phyloP scores from a whole-genome alignment of 2,329 filamentous ascomycete species.

The Pseudogymnoascus sp. region DNA sequence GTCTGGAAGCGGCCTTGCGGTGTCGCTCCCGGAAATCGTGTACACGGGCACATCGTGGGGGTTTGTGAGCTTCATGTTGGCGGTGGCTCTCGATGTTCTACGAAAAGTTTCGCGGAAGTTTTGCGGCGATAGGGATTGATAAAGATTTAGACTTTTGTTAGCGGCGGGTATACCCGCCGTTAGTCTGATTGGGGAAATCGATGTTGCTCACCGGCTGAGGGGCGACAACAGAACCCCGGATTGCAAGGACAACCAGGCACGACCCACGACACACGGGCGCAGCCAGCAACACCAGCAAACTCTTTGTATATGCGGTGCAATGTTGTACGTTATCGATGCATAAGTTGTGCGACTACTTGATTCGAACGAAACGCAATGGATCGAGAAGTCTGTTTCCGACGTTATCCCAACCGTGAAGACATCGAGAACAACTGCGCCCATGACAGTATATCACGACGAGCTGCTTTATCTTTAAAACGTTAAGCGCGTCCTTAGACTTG shows the following conservation, averaged over 20 bases:
- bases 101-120: constrained; percentile 10
- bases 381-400: background rate
- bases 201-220: background rate
- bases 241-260: constrained; percentile 9
- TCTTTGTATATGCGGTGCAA: background rate
- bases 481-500: background rate
- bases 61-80: constrained; percentile 71
- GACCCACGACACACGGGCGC: background rate
- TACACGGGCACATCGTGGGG: constrained; percentile 84
- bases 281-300: background rate
- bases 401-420: constrained; percentile 1
- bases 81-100: constrained; percentile 4
- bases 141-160: constrained; percentile 11
- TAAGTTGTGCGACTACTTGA: background rate
- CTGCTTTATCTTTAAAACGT: background rate
- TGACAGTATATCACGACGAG: background rate
- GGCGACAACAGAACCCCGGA: constrained; percentile 5
- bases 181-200: background rate
- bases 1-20: constrained; percentile 81
- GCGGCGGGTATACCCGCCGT: constrained; percentile 2
- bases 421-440: constrained; percentile 1
- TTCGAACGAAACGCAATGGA: background rate
- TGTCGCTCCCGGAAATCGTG: constrained; percentile 86
- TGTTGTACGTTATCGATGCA: background rate
- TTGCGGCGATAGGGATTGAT: constrained; percentile 10